phyloP scores from a whole-genome alignment of 1,139 yeast species.

The Diutina pseudorugosa region DNA sequence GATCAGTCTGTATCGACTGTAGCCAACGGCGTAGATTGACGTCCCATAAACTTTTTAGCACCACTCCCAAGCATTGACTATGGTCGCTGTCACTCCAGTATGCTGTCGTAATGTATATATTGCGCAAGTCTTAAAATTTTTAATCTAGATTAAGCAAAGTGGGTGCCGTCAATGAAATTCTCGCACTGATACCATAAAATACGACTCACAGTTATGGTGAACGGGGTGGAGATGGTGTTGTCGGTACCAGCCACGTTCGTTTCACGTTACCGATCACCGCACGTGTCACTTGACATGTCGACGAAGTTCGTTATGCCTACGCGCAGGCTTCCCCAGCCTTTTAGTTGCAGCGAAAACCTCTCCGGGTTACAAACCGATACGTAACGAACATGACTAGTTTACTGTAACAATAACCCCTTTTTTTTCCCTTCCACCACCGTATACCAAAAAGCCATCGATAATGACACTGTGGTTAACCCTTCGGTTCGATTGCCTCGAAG shows the following conservation, averaged over 20 bases:
- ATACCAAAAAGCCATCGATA: no score
- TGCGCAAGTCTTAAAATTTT: neutral
- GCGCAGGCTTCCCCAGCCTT: neutral
- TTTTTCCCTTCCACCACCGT: neutral
- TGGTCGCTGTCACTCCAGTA: no score
- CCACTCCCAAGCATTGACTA: no score
- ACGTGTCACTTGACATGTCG: neutral
- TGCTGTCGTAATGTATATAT: neutral
- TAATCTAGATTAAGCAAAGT: neutral
- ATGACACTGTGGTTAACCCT: no score
- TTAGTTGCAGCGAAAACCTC: neutral
- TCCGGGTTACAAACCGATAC: neutral
- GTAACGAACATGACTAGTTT: neutral
- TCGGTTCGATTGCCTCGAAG: neutral
- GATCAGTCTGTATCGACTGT: no score
- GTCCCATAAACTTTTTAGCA: no score
- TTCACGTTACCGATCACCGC: neutral
- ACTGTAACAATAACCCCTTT: neutral
- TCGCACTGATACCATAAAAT: no score
- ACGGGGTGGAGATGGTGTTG: no score
- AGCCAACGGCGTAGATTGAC: no score
- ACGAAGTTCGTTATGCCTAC: neutral
- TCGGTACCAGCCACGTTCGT: no score
- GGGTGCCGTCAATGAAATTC: neutral
- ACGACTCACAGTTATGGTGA: no score